Conservation (phyloP, 2,329 filamentous ascomycete genomes). For the Pyrenochaeta sp. region DNA sequence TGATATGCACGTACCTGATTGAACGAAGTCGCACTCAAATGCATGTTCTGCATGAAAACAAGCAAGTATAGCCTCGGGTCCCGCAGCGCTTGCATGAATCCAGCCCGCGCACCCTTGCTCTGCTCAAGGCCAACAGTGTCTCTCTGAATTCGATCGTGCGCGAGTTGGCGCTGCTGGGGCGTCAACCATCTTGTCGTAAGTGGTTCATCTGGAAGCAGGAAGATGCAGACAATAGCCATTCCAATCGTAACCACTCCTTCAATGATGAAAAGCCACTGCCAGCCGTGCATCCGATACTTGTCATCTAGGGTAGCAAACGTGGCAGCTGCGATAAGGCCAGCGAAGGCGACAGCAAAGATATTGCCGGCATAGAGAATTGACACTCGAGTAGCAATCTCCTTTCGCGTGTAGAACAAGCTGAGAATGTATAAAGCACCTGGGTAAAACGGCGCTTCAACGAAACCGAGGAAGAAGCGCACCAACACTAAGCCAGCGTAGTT, state of each 20-base stretch:
- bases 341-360: slow-evolving; percentile 50
- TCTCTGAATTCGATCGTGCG: slow-evolving; percentile 40
- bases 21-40: too few relatives aligned
- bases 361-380: slow-evolving; percentile 51
- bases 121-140: slow-evolving; percentile 54
- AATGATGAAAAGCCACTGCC: slow-evolving; percentile 56
- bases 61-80: slow-evolving; percentile 27
- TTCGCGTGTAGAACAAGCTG: slow-evolving; percentile 47
- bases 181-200: slow-evolving; percentile 55
- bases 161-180: slow-evolving; percentile 51
- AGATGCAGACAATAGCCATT: slow-evolving; percentile 26
- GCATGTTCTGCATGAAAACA: slow-evolving; percentile 26
- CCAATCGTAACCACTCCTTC: slow-evolving; percentile 47
- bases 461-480: slow-evolving; percentile 34
- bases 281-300: slow-evolving; percentile 50
- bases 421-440: slow-evolving; percentile 47
- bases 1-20: too few relatives aligned
- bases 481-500: slow-evolving; percentile 44
- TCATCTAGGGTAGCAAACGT: slow-evolving; percentile 49
- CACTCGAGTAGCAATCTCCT: slow-evolving; percentile 44
- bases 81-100: slow-evolving; percentile 17
- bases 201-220: slow-evolving; percentile 27
- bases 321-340: slow-evolving; percentile 52
- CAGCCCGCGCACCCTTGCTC: slow-evolving; percentile 21
- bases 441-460: slow-evolving; percentile 41